A percentile compares a stretch with the other conserved stretches of the same genome.
Evolutionary conservation across 352 stramenopile genomes (phyloP).

Genomic region (Aphanomyces euteiches): DNA sequence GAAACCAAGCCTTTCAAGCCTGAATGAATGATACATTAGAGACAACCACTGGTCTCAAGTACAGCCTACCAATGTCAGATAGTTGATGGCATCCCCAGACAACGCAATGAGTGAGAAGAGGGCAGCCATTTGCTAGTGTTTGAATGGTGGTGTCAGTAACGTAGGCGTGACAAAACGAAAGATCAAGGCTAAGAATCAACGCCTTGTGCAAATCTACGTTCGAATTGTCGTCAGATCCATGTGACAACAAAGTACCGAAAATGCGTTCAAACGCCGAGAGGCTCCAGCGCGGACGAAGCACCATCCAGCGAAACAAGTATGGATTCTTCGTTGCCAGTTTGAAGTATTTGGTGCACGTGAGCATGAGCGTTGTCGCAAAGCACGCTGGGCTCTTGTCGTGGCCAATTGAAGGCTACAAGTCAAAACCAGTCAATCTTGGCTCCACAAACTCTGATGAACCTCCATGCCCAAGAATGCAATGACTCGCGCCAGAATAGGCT

Average conservation of each 20-base stretch:
- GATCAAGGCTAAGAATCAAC: conserved; percentile 5
- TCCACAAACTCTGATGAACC: neutral
- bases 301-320: conserved; percentile 12
- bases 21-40: neutral
- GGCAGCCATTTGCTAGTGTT: neutral
- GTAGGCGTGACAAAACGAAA: conserved; percentile 27
- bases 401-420: neutral
- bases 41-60: neutral
- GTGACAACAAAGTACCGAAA: neutral
- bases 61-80: conserved; percentile 8
- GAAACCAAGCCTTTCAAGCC: conserved; percentile 18
- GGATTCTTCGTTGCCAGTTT: conserved; percentile 22
- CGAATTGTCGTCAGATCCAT: neutral
- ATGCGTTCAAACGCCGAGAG: neutral
- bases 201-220: conserved; percentile 1
- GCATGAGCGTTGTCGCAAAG: neutral
- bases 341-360: conserved; percentile 17
- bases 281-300: neutral
- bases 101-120: conserved; percentile 8
- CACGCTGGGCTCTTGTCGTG: neutral
- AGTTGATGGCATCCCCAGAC: conserved; percentile 29
- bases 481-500: conserved; percentile 22
- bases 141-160: conserved; percentile 9
- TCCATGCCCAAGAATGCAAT: conserved; percentile 1
- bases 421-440: neutral